phyloP scores from a whole-genome alignment of 768 basidiomycete genomes.

The Tylopilus cervinicoccineus region DNA sequence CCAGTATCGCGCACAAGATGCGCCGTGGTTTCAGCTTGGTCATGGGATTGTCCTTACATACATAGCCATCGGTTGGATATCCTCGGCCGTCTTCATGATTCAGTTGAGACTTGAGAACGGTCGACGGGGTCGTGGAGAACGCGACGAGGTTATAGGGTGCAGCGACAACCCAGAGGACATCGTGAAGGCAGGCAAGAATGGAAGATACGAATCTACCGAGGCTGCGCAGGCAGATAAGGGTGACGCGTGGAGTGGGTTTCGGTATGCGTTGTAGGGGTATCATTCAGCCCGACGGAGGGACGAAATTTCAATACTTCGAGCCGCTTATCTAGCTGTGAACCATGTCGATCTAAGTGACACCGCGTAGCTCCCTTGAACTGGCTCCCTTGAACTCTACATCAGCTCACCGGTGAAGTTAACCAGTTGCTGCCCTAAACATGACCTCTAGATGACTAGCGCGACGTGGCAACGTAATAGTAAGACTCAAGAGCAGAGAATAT shows the following conservation, averaged over 20 bases:
- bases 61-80: constrained; percentile 60
- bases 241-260: constrained; percentile 75
- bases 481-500: constrained; percentile 39
- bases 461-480: constrained; percentile 40
- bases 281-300: too few relatives aligned
- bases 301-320: too few relatives aligned
- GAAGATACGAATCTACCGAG: constrained; percentile 49
- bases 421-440: neutral
- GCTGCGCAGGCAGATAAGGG: constrained; percentile 59
- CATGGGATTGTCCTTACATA: constrained; percentile 69
- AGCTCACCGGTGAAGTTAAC: too few relatives aligned
- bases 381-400: too few relatives aligned
- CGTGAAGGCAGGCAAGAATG: constrained; percentile 40
- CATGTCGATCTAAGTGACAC: too few relatives aligned
- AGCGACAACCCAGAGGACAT: constrained; percentile 39
- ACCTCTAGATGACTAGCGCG: constrained; percentile 34
- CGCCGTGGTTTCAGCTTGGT: constrained; percentile 66
- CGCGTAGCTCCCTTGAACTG: too few relatives aligned
- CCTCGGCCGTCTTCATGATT: constrained; percentile 44
- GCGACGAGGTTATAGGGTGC: constrained; percentile 58
- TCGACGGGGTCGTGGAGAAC: constrained; percentile 58
- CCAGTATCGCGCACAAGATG: constrained; percentile 61
- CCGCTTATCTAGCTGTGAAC: too few relatives aligned
- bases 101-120: constrained; percentile 57
- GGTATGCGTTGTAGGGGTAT: constrained; percentile 46